These are phyloP conservation scores for Naematelia encephala DNA, from an alignment of 768 basidiomycete genomes.

Conservation along the genomic window DNA sequence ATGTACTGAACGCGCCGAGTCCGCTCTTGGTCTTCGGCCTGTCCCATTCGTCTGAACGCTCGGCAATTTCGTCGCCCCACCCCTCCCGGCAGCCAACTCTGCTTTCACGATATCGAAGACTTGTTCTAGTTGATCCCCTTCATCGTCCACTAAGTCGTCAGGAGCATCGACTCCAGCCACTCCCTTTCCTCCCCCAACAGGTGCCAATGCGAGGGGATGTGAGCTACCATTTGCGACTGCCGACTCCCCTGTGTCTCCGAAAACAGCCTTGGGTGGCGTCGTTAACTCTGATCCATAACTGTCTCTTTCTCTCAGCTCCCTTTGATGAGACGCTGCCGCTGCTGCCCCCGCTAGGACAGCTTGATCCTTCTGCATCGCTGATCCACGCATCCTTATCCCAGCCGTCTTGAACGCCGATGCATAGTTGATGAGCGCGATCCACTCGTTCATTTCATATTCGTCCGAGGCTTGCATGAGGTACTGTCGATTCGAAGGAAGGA, in stretches of 20 bases:
- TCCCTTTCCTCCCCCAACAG: background rate
- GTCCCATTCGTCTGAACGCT: background rate
- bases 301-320: slow-evolving; percentile 38
- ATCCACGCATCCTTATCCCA: slow-evolving; percentile 73
- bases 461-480: slow-evolving; percentile 71
- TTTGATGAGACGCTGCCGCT: slow-evolving; percentile 77
- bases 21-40: no score
- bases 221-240: background rate
- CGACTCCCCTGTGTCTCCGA: slow-evolving; percentile 11
- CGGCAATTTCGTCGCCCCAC: slow-evolving; percentile 30
- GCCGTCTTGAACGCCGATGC: slow-evolving; percentile 85
- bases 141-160: slow-evolving; percentile 18
- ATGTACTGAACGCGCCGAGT: slow-evolving; percentile 19
- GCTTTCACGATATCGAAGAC: slow-evolving; percentile 85
- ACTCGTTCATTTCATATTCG: slow-evolving; percentile 74
- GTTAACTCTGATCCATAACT: slow-evolving; percentile 2
- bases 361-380: slow-evolving; percentile 65
- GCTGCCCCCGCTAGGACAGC: slow-evolving; percentile 77
- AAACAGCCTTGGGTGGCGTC: slow-evolving; percentile 13
- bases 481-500: slow-evolving; percentile 72
- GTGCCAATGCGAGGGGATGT: background rate
- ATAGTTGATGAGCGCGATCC: slow-evolving; percentile 91
- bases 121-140: slow-evolving; percentile 55
- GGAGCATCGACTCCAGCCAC: slow-evolving; percentile 2
- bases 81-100: slow-evolving; percentile 62